phyloP scores from a whole-genome alignment of 2,329 filamentous ascomycete species.

The Apiospora pterosperma region DNA sequence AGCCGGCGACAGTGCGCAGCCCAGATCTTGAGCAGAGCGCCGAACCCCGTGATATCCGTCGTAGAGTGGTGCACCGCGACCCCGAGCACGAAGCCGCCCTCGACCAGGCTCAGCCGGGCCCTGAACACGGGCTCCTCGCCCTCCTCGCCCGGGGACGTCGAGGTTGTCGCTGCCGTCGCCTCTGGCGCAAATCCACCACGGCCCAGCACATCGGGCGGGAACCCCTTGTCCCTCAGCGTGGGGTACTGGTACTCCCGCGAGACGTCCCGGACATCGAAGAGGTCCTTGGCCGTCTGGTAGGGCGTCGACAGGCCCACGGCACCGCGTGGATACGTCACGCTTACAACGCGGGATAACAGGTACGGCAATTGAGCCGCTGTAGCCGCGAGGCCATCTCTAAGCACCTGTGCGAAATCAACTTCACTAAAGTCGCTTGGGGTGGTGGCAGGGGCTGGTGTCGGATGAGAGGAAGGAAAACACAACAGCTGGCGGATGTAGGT shows the following conservation, averaged over 20 bases:
- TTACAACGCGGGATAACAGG: conserved; percentile 19
- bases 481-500: conserved; percentile 24
- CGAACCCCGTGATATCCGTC: conserved; percentile 26
- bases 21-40: conserved; percentile 24
- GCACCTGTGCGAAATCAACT: conserved; percentile 1
- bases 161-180: no score
- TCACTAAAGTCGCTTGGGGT: background rate
- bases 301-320: conserved; percentile 12
- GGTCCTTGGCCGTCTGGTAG: conserved; percentile 15
- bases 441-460: background rate
- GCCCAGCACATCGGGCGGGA: background rate
- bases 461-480: conserved; percentile 17
- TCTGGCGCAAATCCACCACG: background rate
- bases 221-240: background rate
- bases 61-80: conserved; percentile 24
- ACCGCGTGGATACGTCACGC: conserved; percentile 6
- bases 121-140: conserved; percentile 18
- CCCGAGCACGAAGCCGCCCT: conserved; percentile 20
- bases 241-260: background rate
- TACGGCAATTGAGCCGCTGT: conserved; percentile 20
- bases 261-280: conserved; percentile 9
- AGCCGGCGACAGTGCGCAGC: conserved; percentile 20
- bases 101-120: conserved; percentile 18
- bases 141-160: no score
- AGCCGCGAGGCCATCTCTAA: conserved; percentile 15